Base-by-base conservation (phyloP, 208 protist genomes). In the Acanthamoeba quina region DNA sequence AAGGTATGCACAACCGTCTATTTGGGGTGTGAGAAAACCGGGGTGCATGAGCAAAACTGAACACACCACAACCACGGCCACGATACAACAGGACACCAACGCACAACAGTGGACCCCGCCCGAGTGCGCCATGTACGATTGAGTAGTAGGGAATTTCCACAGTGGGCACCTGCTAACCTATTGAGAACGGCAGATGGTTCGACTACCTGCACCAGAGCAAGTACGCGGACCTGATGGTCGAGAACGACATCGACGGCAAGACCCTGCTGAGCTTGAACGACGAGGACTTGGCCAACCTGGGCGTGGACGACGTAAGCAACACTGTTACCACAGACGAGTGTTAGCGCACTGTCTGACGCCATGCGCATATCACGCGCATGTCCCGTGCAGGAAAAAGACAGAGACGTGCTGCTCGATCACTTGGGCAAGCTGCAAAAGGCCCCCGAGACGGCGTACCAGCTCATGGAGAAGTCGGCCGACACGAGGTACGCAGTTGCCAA, bases 171-270 rank as follows among this genome's bases (percentile, higher is more conserved):
- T n/a, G n/a, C n/a, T 19, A 34, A 15, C 9, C 31, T 3, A 26
- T 78, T 31, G 47, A 9, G 9, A 34, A 0, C 5, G 47, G 19
- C 29, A 76, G 86, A 31, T 93, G 88, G 88, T 49, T 93, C 34
- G 88, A 83, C 6, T 74, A 47, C 49, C 68, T 93, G 31, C 41
- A 76, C 31, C 7, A 78, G n/a, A 37, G n/a, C 52, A 80, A 93
- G 54, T 93, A 83, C 56, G 19, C 88, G 4, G 56, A 93, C 29
- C 29, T 72, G 34, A 29, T 93, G 49, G 34, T 93, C 6, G 68
- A 93, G 88, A 93, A 93, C 49, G 52, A 60, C 5, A 49, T 93
- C 34, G 44, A 58, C 10, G 88, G 88, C 68, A 74, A 74, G 52
- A 93, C 54, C 13, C 31, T 93, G 17, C 49, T 93, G 11, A 80